These are phyloP conservation scores for Purpureocillium takamizusanense DNA, from an alignment of 2,329 filamentous ascomycete genomes.

Conservation along the genomic window DNA sequence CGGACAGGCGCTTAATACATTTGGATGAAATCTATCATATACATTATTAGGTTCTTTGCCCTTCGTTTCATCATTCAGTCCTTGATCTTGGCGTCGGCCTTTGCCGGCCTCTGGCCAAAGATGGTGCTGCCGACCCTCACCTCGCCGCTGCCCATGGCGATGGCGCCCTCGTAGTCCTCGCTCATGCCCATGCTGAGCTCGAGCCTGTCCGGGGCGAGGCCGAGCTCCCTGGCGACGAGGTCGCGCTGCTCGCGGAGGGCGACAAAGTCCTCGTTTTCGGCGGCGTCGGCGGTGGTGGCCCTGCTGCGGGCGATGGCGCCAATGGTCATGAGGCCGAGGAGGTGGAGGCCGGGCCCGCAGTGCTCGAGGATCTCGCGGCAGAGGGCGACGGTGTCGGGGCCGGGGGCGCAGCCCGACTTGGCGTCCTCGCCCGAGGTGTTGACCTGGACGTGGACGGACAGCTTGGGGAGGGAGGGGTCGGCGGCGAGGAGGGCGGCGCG, in stretches of 20 bases:
- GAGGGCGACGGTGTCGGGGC: conserved; percentile 49
- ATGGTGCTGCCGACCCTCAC: conserved; percentile 91
- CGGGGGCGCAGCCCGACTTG: conserved; percentile 75
- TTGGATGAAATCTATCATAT: neutral
- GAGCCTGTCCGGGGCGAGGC: conserved; percentile 40
- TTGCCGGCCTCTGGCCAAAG: conserved; percentile 75
- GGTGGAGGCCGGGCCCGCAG: conserved; percentile 58
- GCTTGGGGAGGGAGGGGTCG: conserved; percentile 28
- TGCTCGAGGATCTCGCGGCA: conserved; percentile 61
- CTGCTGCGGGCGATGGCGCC: conserved; percentile 83
- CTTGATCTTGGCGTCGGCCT: conserved; percentile 65
- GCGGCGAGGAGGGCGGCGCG: conserved; percentile 48
- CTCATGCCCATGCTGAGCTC: conserved; percentile 99
- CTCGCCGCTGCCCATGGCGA: conserved; percentile 75
- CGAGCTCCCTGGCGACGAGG: conserved; percentile 47
- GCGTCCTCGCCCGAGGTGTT: conserved; percentile 85
- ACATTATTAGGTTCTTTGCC: neutral
- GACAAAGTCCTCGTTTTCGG: conserved; percentile 87
- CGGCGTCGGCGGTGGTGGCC: conserved; percentile 62
- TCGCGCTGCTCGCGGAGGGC: conserved; percentile 61
- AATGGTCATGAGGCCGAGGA: conserved; percentile 93
- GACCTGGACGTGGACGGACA: conserved; percentile 83
- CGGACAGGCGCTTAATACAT: too few species aligned
- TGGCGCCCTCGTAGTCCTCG: conserved; percentile 85
- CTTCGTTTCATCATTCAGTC: conserved; percentile 20